A percentile compares a stretch with the other conserved stretches of the same genome.
These are phyloP conservation scores for Discostella stelligeroides DNA, from an alignment of 108 stramenopile genomes.

Conservation along the genomic window DNA sequence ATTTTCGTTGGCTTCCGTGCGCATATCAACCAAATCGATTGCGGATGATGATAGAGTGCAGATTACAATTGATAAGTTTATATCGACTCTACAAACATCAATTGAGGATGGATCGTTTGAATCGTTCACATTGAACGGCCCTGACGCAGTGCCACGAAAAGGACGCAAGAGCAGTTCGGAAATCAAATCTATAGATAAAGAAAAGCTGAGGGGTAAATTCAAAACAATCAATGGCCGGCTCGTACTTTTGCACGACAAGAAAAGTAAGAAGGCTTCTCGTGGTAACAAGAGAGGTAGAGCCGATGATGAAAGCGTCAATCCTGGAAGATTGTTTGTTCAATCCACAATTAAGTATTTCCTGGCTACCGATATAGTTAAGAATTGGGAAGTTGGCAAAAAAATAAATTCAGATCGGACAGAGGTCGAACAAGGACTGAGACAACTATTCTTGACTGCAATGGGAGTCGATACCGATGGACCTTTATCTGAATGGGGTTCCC, in stretches of 20 bases:
- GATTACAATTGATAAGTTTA: conserved; percentile 30
- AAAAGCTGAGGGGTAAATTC: conserved; percentile 39
- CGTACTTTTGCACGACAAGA: conserved; percentile 36
- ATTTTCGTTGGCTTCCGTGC: too few species aligned
- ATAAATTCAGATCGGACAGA: conserved; percentile 17
- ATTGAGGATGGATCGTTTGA: conserved; percentile 32
- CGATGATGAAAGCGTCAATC: background rate
- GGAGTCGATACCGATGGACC: conserved; percentile 5
- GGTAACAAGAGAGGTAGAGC: background rate
- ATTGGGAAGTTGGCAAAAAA: conserved; percentile 37
- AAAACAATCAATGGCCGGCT: conserved; percentile 34
- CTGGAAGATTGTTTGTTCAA: conserved; percentile 51
- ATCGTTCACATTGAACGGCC: conserved; percentile 36
- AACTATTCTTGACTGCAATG: conserved; percentile 34
- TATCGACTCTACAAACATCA: conserved; percentile 20
- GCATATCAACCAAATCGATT: background rate
- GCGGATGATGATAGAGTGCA: background rate
- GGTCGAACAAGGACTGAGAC: conserved; percentile 34
- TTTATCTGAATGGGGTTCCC: conserved; percentile 44
- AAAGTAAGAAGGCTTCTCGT: conserved; percentile 16
- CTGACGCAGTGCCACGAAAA: conserved; percentile 24
- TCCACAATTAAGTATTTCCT: conserved; percentile 78
- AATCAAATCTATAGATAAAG: conserved; percentile 6
- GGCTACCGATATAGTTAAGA: conserved; percentile 81
- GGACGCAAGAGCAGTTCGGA: conserved; percentile 11